phyloP scores from a whole-genome alignment of 495 filamentous ascomycete genomes.

The Annulohypoxylon nitens region DNA sequence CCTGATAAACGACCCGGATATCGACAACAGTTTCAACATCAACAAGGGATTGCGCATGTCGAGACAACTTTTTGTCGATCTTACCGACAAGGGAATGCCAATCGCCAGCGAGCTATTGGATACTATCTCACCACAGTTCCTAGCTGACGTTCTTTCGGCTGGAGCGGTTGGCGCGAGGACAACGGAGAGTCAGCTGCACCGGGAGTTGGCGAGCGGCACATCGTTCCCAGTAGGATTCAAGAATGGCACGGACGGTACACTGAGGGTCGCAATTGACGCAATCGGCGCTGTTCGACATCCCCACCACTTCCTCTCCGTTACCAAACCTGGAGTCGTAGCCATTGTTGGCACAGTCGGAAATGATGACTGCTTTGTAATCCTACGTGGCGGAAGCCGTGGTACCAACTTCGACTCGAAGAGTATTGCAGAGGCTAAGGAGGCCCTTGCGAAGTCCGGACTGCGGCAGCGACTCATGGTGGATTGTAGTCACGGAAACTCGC shows the following conservation, averaged over 20 bases:
- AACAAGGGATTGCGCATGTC: conserved; percentile 94
- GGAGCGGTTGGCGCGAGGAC: conserved; percentile 96
- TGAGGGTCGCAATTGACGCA: conserved; percentile 94
- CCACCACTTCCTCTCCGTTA: conserved; percentile 98
- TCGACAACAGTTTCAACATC: conserved; percentile 98
- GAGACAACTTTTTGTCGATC: conserved; percentile 92
- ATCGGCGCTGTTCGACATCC: conserved; percentile 93
- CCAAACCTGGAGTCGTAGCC: conserved; percentile 95
- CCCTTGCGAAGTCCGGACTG: conserved; percentile 74
- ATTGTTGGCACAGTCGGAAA: conserved; percentile 97
- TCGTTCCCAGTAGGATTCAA: conserved; percentile 99
- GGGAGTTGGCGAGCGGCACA: conserved; percentile 92
- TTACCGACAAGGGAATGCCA: conserved; percentile 97
- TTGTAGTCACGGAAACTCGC: conserved; percentile 96
- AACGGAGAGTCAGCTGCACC: conserved; percentile 94
- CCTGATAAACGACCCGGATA: conserved; percentile 98
- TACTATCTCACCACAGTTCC: conserved; percentile 97
- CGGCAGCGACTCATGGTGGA: conserved; percentile 92
- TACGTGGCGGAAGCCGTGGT: conserved; percentile 91
- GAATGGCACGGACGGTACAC: conserved; percentile 95
- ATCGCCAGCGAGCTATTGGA: conserved; percentile 98
- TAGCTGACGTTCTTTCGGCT: conserved; percentile 92
- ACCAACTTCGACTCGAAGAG: conserved; percentile 93
- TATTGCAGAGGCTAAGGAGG: conserved; percentile 79
- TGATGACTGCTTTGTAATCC: conserved; percentile 97